Evolutionary conservation across 768 basidiomycete species (phyloP).

Genomic region (Candolleomyces eurysporus): DNA sequence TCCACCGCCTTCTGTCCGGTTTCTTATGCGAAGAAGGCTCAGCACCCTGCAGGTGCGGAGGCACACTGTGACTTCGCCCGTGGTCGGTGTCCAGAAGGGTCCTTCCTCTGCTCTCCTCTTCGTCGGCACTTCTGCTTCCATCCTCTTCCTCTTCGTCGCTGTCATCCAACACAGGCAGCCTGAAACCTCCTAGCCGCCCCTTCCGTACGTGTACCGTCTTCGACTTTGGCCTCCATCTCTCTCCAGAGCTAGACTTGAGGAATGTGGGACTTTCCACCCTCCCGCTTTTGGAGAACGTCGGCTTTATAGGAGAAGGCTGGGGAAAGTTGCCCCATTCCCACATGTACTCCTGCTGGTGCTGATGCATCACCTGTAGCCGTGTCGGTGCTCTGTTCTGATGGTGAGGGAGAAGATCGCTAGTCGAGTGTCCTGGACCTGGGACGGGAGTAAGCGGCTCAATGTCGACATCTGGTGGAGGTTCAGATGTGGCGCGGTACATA

Average conservation of each 20-base stretch:
- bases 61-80: conserved; percentile 56
- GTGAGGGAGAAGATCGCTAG: not conserved
- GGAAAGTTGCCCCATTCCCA: conserved; percentile 97
- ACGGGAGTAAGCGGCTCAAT: conserved; percentile 10
- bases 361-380: conserved; percentile 7
- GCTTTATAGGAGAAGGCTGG: conserved; percentile 65
- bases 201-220: conserved; percentile 16
- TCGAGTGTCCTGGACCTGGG: conserved; percentile 2
- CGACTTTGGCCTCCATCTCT: conserved; percentile 16
- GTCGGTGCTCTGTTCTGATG: conserved; percentile 2
- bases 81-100: conserved; percentile 21
- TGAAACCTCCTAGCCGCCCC: conserved; percentile 17
- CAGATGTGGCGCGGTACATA: conserved; percentile 54
- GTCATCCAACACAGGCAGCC: conserved; percentile 14
- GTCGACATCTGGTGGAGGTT: conserved; percentile 52
- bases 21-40: conserved; percentile 28
- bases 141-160: conserved; percentile 22
- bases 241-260: conserved; percentile 18
- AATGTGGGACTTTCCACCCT: conserved; percentile 28
- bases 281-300: conserved; percentile 48
- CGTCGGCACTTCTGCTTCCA: conserved; percentile 18
- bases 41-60: conserved; percentile 45
- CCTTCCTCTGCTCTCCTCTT: conserved; percentile 9
- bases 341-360: conserved; percentile 63
- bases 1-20: conserved; percentile 23